Conservation (phyloP, 257 asterid species). For the Solanum appendiculatum region DNA sequence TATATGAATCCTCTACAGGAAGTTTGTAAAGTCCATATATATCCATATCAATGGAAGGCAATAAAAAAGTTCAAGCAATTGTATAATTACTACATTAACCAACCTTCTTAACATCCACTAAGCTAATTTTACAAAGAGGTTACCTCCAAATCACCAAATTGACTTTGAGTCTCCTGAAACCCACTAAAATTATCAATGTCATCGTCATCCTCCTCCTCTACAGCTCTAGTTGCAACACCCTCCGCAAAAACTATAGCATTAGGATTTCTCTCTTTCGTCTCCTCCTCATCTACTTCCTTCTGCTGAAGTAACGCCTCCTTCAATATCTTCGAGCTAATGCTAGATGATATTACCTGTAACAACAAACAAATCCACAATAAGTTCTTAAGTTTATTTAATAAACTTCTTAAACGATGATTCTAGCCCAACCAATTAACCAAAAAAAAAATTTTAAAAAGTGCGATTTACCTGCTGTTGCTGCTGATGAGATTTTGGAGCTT, state of each 20-base stretch:
- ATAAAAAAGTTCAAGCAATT: not conserved
- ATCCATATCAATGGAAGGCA: not conserved
- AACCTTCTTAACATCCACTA: not conserved
- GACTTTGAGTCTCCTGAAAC: conserved; percentile 63
- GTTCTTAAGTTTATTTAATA: not conserved
- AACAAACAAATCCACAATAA: not conserved
- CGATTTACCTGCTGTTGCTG: conserved; percentile 39
- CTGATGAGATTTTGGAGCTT: conserved; percentile 67
- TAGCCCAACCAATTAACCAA: too few species aligned
- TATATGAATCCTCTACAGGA: not conserved
- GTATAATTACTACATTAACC: not conserved
- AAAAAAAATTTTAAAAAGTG: too few species aligned
- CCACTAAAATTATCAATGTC: conserved; percentile 65
- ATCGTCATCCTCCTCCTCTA: conserved; percentile 30
- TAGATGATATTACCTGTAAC: conserved; percentile 32
- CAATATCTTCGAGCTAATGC: conserved; percentile 70
- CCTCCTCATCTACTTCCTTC: conserved; percentile 75
- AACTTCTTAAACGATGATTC: not conserved
- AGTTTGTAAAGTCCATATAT: not conserved
- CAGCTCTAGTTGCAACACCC: conserved; percentile 13
- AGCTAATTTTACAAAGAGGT: not conserved
- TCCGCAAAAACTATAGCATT: conserved; percentile 19
- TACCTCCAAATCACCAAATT: conserved; percentile 52
- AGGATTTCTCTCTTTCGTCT: conserved; percentile 27
- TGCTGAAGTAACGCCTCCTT: conserved; percentile 79